These are phyloP conservation scores for Penicillium sp. DNA, from an alignment of 2,329 filamentous ascomycete species.

Conservation along the genomic window DNA sequence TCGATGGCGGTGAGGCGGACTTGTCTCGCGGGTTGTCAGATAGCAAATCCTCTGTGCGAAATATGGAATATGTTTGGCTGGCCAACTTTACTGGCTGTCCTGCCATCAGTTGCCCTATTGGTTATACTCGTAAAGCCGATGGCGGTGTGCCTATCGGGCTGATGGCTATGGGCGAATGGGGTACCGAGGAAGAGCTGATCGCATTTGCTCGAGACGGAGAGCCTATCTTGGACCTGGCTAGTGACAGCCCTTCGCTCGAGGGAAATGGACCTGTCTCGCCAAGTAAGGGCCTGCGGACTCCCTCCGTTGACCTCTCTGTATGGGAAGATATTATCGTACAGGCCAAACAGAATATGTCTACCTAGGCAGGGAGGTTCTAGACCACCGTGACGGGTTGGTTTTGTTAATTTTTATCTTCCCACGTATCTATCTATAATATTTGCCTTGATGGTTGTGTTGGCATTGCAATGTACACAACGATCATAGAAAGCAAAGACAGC, in stretches of 20 bases:
- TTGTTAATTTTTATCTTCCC: not conserved
- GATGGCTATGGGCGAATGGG: slow-evolving; percentile 57
- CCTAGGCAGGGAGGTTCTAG: not conserved
- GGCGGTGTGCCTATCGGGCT: slow-evolving; percentile 49
- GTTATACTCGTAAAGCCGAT: slow-evolving; percentile 55
- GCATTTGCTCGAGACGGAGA: slow-evolving; percentile 55
- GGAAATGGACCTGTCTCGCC: slow-evolving; percentile 4
- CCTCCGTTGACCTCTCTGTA: slow-evolving; percentile 23
- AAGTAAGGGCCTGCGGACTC: slow-evolving; percentile 28
- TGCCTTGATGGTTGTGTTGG: no score
- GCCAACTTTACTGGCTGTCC: slow-evolving; percentile 81
- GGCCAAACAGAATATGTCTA: slow-evolving; percentile 12
- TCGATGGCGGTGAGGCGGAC: slow-evolving; percentile 61
- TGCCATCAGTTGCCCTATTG: slow-evolving; percentile 70
- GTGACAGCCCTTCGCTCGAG: slow-evolving; percentile 5
- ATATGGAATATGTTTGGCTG: slow-evolving; percentile 83
- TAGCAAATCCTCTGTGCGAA: slow-evolving; percentile 67
- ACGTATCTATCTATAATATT: not conserved
- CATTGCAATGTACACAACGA: no score
- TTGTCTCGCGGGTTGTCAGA: slow-evolving; percentile 65
- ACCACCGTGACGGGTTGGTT: not conserved
- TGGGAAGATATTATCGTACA: slow-evolving; percentile 42
- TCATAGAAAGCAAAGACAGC: no score
- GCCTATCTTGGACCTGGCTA: slow-evolving; percentile 41
- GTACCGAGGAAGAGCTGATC: slow-evolving; percentile 52